Evolutionary conservation across 495 filamentous ascomycete species (phyloP).

Genomic region (Xylaria bambusicola): DNA sequence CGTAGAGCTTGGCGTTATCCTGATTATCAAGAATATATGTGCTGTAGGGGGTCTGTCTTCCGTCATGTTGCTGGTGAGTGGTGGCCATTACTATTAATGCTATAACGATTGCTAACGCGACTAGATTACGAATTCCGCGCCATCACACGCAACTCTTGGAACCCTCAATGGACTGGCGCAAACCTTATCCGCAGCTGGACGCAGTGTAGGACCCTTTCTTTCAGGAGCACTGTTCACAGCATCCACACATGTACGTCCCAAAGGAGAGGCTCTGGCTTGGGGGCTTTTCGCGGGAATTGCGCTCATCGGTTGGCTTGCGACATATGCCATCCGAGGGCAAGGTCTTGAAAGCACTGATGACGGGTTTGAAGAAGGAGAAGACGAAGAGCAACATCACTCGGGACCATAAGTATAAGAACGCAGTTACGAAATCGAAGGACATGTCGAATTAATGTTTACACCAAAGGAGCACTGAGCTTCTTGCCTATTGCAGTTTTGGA

Average conservation of each 20-base stretch:
- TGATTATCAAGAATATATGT: slow-evolving; percentile 86
- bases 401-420: background rate
- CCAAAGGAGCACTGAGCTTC: too few relatives aligned
- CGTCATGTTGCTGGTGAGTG: slow-evolving; percentile 77
- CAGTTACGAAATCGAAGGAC: background rate
- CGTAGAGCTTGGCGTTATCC: slow-evolving; percentile 72
- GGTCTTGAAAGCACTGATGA: slow-evolving; percentile 57
- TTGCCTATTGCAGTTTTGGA: too few relatives aligned
- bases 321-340: slow-evolving; percentile 68
- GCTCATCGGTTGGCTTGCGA: slow-evolving; percentile 74
- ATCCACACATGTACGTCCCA: slow-evolving; percentile 65
- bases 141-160: slow-evolving; percentile 81
- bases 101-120: slow-evolving; percentile 14
- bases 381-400: background rate
- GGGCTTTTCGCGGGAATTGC: slow-evolving; percentile 78
- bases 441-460: too few relatives aligned
- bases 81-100: background rate
- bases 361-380: slow-evolving; percentile 31
- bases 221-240: slow-evolving; percentile 82
- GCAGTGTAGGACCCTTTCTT: slow-evolving; percentile 85
- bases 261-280: slow-evolving; percentile 84
- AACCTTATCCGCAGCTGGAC: slow-evolving; percentile 86
- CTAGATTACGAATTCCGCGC: slow-evolving; percentile 90
- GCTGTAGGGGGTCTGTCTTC: slow-evolving; percentile 87
- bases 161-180: slow-evolving; percentile 93